These are phyloP conservation scores for Boletus rubescentipes DNA, from an alignment of 768 basidiomycete genomes.

Conservation along the genomic window DNA sequence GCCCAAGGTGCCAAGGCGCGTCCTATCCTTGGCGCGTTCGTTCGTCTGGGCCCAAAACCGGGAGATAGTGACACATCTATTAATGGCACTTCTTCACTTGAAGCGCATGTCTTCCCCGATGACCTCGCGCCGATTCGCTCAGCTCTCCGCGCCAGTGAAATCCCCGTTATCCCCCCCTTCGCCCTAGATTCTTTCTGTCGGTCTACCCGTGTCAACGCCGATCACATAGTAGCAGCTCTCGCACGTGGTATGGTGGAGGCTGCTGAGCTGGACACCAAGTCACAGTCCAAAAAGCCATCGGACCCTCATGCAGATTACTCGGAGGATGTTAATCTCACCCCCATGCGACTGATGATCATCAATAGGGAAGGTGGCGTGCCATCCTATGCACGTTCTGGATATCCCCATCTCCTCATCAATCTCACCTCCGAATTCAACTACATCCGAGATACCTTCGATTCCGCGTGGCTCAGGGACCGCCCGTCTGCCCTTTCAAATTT, in stretches of 20 bases:
- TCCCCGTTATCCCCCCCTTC: conserved; percentile 92
- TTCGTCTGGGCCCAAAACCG: conserved; percentile 79
- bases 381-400: conserved; percentile 92
- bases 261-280: conserved; percentile 47
- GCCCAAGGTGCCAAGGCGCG: conserved; percentile 83
- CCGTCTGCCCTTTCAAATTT: conserved; percentile 89
- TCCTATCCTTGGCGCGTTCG: conserved; percentile 84
- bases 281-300: conserved; percentile 27
- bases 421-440: conserved; percentile 82
- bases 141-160: conserved; percentile 90
- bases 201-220: conserved; percentile 79
- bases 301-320: conserved; percentile 41
- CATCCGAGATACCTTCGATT: conserved; percentile 82
- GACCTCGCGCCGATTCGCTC: conserved; percentile 85
- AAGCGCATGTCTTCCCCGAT: conserved; percentile 75
- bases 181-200: conserved; percentile 90
- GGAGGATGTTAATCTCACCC: conserved; percentile 79
- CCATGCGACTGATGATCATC: conserved; percentile 95
- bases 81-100: conserved; percentile 48
- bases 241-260: conserved; percentile 77
- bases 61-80: conserved; percentile 32
- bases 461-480: conserved; percentile 71
- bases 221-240: conserved; percentile 86
- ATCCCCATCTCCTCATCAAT: conserved; percentile 96
- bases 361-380: conserved; percentile 96